These are phyloP conservation scores for Epichloe sibirici DNA, from an alignment of 2,329 filamentous ascomycete genomes.

Conservation along the genomic window DNA sequence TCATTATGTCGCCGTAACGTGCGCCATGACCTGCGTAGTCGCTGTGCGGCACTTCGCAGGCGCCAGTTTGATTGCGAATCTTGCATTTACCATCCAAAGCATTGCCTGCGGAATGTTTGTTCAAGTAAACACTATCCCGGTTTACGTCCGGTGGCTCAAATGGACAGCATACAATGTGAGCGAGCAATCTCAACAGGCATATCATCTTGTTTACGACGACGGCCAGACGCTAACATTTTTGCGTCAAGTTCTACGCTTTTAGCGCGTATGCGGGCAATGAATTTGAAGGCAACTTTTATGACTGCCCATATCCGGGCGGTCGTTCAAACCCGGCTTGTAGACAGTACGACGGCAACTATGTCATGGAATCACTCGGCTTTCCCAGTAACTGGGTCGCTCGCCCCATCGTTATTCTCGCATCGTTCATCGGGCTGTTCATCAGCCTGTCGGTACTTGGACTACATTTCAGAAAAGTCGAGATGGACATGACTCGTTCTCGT, in stretches of 20 bases:
- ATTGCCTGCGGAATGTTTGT: conserved; percentile 70
- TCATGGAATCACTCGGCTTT: conserved; percentile 58
- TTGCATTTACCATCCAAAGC: conserved; percentile 60
- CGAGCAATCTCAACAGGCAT: background rate
- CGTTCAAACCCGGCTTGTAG: conserved; percentile 50
- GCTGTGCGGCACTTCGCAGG: conserved; percentile 55
- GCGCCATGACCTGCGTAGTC: conserved; percentile 56
- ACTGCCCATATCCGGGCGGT: conserved; percentile 54
- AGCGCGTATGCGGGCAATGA: conserved; percentile 62
- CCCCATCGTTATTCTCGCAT: conserved; percentile 50
- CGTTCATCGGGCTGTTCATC: conserved; percentile 53
- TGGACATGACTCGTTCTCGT: conserved; percentile 54
- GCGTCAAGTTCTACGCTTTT: conserved; percentile 51
- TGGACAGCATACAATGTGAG: conserved; percentile 29
- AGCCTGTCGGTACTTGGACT: conserved; percentile 47
- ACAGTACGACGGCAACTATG: conserved; percentile 56
- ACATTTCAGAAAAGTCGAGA: conserved; percentile 52
- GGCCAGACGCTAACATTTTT: conserved; percentile 9
- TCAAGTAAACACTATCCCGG: conserved; percentile 57
- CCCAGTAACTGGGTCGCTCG: conserved; percentile 54
- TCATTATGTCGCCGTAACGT: conserved; percentile 63
- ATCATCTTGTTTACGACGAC: background rate
- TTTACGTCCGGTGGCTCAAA: conserved; percentile 71
- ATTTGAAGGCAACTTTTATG: conserved; percentile 59
- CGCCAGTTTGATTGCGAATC: conserved; percentile 59